A percentile compares a stretch with the other conserved stretches of the same genome.
These are phyloP conservation scores for Zalaria obscura DNA, from an alignment of 2,329 filamentous ascomycete species.

Conservation along the genomic window DNA sequence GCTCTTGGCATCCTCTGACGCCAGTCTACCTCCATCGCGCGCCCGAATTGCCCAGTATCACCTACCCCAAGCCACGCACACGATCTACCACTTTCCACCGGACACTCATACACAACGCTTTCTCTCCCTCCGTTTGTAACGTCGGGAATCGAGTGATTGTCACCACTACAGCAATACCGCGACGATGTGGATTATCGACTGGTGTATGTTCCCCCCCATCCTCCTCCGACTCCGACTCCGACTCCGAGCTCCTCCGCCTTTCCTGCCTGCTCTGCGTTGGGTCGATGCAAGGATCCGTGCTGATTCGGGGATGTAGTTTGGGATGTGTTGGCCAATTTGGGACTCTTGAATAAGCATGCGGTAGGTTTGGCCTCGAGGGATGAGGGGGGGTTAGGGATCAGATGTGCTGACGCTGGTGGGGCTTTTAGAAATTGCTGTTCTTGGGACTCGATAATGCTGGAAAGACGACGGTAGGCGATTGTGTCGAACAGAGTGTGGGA, in stretches of 20 bases:
- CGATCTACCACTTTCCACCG: too few species aligned
- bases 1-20: too few species aligned
- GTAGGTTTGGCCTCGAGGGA: slow-evolving; percentile 2
- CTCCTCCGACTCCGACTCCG: slow-evolving; percentile 8
- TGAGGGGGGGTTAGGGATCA: not conserved
- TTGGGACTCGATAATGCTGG: slow-evolving; percentile 87
- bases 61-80: too few species aligned
- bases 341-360: slow-evolving; percentile 87
- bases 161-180: not conserved
- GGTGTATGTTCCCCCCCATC: slow-evolving; percentile 50
- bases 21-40: too few species aligned
- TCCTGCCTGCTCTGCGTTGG: too few species aligned
- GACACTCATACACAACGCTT: too few species aligned
- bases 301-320: slow-evolving; percentile 45
- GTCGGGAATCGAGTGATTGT: too few species aligned
- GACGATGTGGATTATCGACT: slow-evolving; percentile 84
- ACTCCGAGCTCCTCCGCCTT: too few species aligned
- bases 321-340: slow-evolving; percentile 75
- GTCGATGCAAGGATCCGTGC: not conserved
- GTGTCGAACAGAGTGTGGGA: too few species aligned
- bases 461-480: slow-evolving; percentile 55
- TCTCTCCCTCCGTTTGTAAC: too few species aligned
- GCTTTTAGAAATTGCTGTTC: slow-evolving; percentile 60
- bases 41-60: too few species aligned
- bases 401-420: not conserved